Conservation (phyloP, 768 basidiomycete species). For the Melanogaster broomeanus region DNA sequence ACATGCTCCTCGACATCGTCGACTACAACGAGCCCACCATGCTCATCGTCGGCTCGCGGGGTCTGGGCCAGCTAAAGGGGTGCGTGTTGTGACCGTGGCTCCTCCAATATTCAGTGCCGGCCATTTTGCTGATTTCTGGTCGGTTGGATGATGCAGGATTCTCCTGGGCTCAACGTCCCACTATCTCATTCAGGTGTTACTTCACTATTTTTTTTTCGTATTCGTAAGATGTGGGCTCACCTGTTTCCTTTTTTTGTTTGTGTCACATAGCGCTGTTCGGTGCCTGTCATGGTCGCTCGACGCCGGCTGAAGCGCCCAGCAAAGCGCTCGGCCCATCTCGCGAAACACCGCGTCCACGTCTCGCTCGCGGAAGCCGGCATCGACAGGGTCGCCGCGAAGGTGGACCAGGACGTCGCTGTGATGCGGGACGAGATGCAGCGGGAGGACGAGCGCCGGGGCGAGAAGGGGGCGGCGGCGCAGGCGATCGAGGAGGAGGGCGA, state of each 20-base stretch:
- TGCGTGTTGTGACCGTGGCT: too few relatives aligned
- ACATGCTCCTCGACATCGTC: conserved; percentile 90
- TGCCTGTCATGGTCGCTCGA: conserved; percentile 96
- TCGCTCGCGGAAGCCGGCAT: conserved; percentile 85
- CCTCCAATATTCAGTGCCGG: too few relatives aligned
- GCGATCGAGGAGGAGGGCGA: conserved; percentile 25
- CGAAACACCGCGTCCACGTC: conserved; percentile 79
- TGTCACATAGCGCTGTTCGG: conserved; percentile 74
- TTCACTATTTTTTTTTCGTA: background rate
- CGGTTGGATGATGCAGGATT: conserved; percentile 57
- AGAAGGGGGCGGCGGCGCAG: conserved; percentile 10
- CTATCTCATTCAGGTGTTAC: conserved; percentile 78
- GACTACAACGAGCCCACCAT: conserved; percentile 87
- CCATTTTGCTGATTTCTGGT: background rate
- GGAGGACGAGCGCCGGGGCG: conserved; percentile 49
- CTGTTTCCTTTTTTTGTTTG: background rate
- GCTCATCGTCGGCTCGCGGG: conserved; percentile 95
- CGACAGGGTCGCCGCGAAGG: conserved; percentile 83
- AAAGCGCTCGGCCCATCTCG: conserved; percentile 75
- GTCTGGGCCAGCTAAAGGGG: conserved; percentile 86
- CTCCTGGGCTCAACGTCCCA: conserved; percentile 94
- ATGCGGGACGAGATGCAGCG: conserved; percentile 78
- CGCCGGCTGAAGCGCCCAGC: conserved; percentile 88
- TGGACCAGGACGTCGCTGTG: conserved; percentile 81
- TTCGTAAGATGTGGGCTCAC: background rate